Evolutionary conservation across 495 filamentous ascomycete species (phyloP), one percentile per base, ranked within the genome.

Genomic region (Tuber aestivum): DNA sequence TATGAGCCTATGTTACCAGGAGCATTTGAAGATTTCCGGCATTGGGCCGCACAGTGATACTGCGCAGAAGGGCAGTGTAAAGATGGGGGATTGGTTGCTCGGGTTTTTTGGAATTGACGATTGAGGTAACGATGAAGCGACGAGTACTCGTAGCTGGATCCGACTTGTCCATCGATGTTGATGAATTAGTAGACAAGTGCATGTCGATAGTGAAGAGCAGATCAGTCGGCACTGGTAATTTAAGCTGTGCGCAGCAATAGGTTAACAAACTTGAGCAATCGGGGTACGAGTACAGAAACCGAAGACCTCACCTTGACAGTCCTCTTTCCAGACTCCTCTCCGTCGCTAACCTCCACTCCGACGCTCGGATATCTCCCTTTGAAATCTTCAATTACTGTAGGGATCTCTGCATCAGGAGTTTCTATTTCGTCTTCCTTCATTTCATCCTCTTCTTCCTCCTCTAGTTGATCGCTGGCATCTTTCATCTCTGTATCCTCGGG

Each of bases 1-100:
- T 8, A 23, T n/a, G 18, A 42, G 9, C 3, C 16, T 44, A 32
- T 37, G 61, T 70, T 74, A 80, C 78, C 41, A 82, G 69, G 32
- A 82, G 71, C 45, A 82, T 71, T n/a, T 75, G 75, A 21, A 82
- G 79, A 72, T 81, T 82, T 41, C 80, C 80, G 20, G 79, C 72
- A 14, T 80, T 65, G 20, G 74, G 79, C 23, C 80, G 80, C 27
- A 74, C 78, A 23, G 76, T 74, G 70, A 82, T 78, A 16, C 72
- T 75, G 12, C 80, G 79, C 9, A 82, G 56, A 41, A 82, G 79
- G 18, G 76, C 75, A 8, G 74, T 79, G 37, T 82, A 81, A 8
- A 82, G 42, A 35, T 82, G 76, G 14, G 76, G 80, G 38, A 74
- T 77, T 37, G 74, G 74, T 9, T 79, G 77, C 32, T 76, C 76